phyloP scores from a whole-genome alignment of 2,329 filamentous ascomycete species.

The Pyricularia sp. region DNA sequence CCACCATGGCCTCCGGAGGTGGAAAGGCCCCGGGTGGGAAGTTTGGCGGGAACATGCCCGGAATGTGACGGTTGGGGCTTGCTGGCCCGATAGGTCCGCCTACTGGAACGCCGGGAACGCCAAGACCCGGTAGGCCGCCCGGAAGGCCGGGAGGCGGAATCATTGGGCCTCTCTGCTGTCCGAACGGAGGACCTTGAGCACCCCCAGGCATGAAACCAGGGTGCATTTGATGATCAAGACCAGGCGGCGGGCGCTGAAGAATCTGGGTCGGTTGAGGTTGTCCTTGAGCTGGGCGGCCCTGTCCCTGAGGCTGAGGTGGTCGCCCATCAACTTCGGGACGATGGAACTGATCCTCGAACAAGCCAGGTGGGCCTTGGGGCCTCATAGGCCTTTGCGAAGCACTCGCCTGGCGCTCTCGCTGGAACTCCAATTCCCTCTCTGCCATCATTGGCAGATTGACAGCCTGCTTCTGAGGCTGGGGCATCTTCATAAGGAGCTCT shows the following conservation, averaged over 20 bases:
- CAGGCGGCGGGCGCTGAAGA: slow-evolving; percentile 48
- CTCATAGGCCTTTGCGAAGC: slow-evolving; percentile 26
- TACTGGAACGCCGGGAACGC: slow-evolving; percentile 39
- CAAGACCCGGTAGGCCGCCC: slow-evolving; percentile 32
- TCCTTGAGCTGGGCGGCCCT: slow-evolving; percentile 19
- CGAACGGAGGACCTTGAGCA: slow-evolving; percentile 24
- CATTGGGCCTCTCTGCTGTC: slow-evolving; percentile 31
- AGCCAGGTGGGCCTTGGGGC: slow-evolving; percentile 33
- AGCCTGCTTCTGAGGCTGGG: slow-evolving; percentile 34
- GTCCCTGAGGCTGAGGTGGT: slow-evolving; percentile 1
- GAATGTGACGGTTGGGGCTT: slow-evolving; percentile 34
- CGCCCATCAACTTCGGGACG: slow-evolving; percentile 26
- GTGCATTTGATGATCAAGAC: slow-evolving; percentile 45
- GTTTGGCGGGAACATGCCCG: slow-evolving; percentile 36
- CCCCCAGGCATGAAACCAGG: slow-evolving; percentile 37
- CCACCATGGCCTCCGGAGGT: slow-evolving; percentile 35
- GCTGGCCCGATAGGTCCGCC: slow-evolving; percentile 39
- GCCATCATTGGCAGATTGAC: slow-evolving; percentile 31
- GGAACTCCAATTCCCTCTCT: slow-evolving; percentile 36
- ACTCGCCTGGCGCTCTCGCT: slow-evolving; percentile 20
- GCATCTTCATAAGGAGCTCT: slow-evolving; percentile 28
- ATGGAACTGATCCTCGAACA: slow-evolving; percentile 41
- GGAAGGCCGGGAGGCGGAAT: slow-evolving; percentile 41
- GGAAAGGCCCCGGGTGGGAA: slow-evolving; percentile 38
- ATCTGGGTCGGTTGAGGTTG: slow-evolving; percentile 45